phyloP scores from a whole-genome alignment of 305 asterid genomes.

The Stenogyne calaminthoides region DNA sequence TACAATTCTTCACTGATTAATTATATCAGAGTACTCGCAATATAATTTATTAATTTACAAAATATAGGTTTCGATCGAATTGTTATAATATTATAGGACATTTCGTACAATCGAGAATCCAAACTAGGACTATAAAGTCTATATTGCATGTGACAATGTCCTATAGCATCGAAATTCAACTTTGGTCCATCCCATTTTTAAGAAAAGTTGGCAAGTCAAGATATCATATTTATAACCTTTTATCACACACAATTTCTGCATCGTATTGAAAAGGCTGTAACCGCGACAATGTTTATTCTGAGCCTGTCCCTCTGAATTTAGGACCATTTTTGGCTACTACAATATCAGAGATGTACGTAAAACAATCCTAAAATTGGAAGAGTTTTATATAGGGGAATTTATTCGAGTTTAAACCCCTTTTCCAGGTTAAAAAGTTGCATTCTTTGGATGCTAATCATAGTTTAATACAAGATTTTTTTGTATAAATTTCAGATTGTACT shows the following conservation, averaged over 20 bases:
- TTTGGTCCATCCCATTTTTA: conserved; percentile 20
- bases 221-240: background rate
- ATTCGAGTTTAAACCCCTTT: background rate
- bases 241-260: background rate
- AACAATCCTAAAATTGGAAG: background rate
- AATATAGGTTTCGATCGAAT: too few species aligned
- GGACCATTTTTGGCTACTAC: conserved; percentile 18
- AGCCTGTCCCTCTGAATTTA: background rate
- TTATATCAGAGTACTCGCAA: too few species aligned
- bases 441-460: background rate
- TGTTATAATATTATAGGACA: background rate
- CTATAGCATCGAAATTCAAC: background rate
- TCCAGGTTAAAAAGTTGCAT: background rate
- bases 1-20: too few species aligned
- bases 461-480: background rate
- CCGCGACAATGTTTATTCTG: background rate
- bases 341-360: background rate
- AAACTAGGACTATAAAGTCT: background rate
- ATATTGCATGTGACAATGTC: background rate
- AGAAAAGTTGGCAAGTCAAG: conserved; percentile 10
- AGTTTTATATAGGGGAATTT: background rate
- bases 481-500: background rate
- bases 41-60: too few species aligned
- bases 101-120: background rate
- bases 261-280: background rate